These are phyloP conservation scores for Cryphonectria carpinicola DNA, from an alignment of 2,329 filamentous ascomycete genomes.

Conservation along the genomic window DNA sequence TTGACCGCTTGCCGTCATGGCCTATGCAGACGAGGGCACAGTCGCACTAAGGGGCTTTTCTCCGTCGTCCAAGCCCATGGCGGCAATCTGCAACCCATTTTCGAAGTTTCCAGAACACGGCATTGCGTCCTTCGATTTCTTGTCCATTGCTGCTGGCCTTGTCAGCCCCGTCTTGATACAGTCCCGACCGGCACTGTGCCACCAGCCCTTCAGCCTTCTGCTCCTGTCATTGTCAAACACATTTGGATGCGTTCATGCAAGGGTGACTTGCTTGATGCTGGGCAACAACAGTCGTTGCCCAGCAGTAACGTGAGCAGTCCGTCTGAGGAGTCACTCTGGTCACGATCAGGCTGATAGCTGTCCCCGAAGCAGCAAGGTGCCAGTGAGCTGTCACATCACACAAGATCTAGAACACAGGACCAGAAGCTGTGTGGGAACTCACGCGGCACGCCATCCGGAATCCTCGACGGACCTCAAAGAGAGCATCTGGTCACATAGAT, in stretches of 20 bases:
- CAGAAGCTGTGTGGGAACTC: conserved; percentile 37
- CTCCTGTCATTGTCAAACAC: conserved; percentile 20
- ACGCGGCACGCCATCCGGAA: conserved; percentile 37
- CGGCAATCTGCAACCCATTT: neutral
- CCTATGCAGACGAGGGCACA: neutral
- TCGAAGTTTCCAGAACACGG: conserved; percentile 14
- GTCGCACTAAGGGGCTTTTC: neutral
- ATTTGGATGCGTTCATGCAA: conserved; percentile 30
- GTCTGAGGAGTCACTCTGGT: conserved; percentile 20
- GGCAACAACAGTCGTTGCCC: conserved; percentile 24
- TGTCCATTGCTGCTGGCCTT: neutral
- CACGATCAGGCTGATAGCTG: conserved; percentile 23
- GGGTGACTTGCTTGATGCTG: conserved; percentile 30
- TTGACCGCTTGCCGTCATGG: neutral
- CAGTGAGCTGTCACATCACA: conserved; percentile 53
- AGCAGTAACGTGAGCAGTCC: conserved; percentile 27
- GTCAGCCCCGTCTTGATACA: neutral
- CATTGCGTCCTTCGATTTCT: neutral
- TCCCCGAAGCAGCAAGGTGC: conserved; percentile 31
- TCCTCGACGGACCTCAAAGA: conserved; percentile 32
- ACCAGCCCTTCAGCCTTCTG: conserved; percentile 18
- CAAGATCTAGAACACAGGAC: conserved; percentile 52
- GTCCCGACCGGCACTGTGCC: conserved; percentile 15
- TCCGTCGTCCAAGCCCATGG: neutral
- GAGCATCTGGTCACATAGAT: conserved; percentile 29